Conservation (phyloP, 164 flowering plant genomes). For the Malania oleifera region DNA sequence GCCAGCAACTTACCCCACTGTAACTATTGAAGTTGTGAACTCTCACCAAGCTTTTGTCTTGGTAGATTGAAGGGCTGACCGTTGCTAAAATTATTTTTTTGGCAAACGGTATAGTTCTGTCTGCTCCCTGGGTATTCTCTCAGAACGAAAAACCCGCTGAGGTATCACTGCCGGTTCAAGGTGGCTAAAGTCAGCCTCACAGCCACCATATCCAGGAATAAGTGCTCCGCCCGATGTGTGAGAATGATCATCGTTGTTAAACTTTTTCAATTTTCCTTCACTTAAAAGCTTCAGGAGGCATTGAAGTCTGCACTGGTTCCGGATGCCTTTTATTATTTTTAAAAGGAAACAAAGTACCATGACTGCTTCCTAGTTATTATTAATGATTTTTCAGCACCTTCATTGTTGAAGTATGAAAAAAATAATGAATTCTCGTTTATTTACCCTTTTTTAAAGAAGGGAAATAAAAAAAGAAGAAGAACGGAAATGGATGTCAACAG, state of each 20-base stretch:
- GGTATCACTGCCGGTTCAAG: constrained; percentile 42
- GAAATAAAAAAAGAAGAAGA: too few species aligned
- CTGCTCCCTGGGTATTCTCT: constrained; percentile 66
- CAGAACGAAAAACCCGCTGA: constrained; percentile 58
- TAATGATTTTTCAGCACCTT: too few species aligned
- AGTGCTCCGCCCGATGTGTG: constrained; percentile 24
- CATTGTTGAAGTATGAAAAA: too few species aligned
- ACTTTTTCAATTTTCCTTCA: constrained; percentile 21
- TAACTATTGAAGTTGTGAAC: too few species aligned
- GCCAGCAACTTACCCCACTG: too few species aligned
- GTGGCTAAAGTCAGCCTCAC: constrained; percentile 44
- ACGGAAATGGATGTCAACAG: too few species aligned
- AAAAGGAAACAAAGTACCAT: constrained; percentile 17
- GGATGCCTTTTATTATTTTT: constrained; percentile 17
- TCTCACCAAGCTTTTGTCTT: too few species aligned
- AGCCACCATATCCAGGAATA: constrained; percentile 28
- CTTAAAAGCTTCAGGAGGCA: constrained; percentile 20
- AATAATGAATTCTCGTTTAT: too few species aligned
- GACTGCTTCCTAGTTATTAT: too few species aligned
- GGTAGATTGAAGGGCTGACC: too few species aligned
- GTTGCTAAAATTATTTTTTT: too few species aligned
- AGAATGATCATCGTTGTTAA: constrained; percentile 30
- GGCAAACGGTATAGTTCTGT: constrained; percentile 56
- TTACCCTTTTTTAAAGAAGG: too few species aligned
- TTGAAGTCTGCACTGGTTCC: constrained; percentile 22